Conservation (phyloP, 2,329 filamentous ascomycete genomes). For the Ophiocordyceps sinensis region DNA sequence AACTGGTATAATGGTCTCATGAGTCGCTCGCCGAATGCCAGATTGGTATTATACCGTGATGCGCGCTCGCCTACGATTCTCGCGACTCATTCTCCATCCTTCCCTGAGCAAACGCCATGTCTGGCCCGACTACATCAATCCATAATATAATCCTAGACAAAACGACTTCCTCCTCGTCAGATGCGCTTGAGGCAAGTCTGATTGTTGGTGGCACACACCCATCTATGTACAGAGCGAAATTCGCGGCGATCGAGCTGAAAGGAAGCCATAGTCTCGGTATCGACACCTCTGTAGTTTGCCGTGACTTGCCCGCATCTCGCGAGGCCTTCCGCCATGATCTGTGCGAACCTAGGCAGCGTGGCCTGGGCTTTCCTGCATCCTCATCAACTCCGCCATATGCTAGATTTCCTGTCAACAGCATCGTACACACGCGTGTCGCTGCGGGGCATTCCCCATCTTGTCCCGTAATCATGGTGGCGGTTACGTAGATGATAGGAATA, state of each 20-base stretch:
- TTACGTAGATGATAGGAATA: constrained; percentile 7
- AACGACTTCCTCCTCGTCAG: neutral
- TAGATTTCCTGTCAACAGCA: constrained; percentile 11
- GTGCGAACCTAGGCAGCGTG: constrained; percentile 6
- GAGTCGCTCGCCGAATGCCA: neutral
- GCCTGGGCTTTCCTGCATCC: constrained; percentile 6
- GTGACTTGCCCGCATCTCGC: neutral
- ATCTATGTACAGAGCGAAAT: too few species aligned
- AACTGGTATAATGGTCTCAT: too few species aligned
- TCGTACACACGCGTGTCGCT: constrained; percentile 7
- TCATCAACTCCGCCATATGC: constrained; percentile 22
- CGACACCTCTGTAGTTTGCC: too few species aligned
- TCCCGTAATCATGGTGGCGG: constrained; percentile 5
- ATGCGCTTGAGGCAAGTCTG: neutral
- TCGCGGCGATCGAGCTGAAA: too few species aligned
- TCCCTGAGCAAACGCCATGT: neutral
- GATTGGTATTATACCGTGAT: neutral
- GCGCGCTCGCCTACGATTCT: neutral
- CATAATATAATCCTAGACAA: neutral
- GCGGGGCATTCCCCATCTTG: neutral
- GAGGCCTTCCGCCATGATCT: neutral
- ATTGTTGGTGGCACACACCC: too few species aligned
- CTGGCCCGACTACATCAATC: neutral
- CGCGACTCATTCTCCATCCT: neutral
- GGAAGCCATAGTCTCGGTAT: too few species aligned